A percentile compares a stretch with the other conserved stretches of the same genome.
These are phyloP conservation scores for Pinus albicaulis DNA, from an alignment of 75 land plant genomes.

Conservation along the genomic window DNA sequence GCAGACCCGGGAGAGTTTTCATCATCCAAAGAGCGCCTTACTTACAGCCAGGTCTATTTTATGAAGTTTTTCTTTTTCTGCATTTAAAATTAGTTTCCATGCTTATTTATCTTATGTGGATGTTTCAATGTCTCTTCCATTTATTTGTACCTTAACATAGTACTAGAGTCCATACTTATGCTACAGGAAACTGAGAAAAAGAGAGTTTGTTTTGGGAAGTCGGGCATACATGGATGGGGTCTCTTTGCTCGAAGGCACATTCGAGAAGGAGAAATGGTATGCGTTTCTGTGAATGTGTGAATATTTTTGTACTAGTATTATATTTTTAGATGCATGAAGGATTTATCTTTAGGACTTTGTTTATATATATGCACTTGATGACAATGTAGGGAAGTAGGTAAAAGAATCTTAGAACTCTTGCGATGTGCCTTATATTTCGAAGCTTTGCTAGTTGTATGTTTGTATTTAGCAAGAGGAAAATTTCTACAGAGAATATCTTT, in stretches of 20 bases:
- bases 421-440: background rate
- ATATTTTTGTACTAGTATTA: background rate
- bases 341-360: background rate
- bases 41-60: constrained; percentile 13
- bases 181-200: constrained; percentile 78
- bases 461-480: background rate
- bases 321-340: background rate
- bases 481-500: background rate
- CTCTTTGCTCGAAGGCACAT: constrained; percentile 87
- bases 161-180: background rate
- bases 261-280: constrained; percentile 97
- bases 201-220: constrained; percentile 90
- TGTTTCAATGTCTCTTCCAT: background rate
- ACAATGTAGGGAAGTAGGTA: background rate
- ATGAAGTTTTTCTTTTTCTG: background rate
- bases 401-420: background rate
- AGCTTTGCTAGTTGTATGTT: background rate
- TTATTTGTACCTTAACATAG: background rate
- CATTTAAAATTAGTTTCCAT: background rate
- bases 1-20: constrained; percentile 28
- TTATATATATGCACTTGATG: background rate
- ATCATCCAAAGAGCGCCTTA: constrained; percentile 56
- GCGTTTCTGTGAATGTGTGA: background rate
- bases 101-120: background rate
- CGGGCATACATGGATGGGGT: constrained; percentile 98